Evolutionary conservation across 176 grass and related monocot genomes (phyloP).

Genomic region (Raddia distichophylla): DNA sequence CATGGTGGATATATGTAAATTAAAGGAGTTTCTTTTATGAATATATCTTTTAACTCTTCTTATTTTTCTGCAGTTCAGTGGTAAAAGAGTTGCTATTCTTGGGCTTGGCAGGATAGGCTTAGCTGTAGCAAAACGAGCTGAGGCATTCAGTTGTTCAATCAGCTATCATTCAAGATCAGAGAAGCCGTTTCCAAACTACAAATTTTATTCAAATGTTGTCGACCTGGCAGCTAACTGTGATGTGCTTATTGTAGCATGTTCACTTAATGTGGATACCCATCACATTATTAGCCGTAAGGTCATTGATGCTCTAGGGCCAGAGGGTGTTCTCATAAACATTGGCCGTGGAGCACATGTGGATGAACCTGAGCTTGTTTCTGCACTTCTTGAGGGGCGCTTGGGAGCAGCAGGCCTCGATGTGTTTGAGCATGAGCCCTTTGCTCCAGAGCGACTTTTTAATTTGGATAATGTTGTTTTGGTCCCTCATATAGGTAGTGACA

Average conservation of each 20-base stretch:
- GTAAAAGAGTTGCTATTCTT: conserved; percentile 83
- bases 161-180: conserved; percentile 83
- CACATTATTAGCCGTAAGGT: conserved; percentile 70
- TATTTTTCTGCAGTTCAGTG: conserved; percentile 81
- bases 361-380: conserved; percentile 74
- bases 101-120: conserved; percentile 90
- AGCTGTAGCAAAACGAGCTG: conserved; percentile 79
- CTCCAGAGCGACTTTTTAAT: conserved; percentile 60
- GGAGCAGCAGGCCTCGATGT: conserved; percentile 82
- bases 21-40: not conserved
- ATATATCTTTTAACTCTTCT: not conserved
- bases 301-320: conserved; percentile 66
- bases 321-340: conserved; percentile 82
- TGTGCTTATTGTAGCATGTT: conserved; percentile 74
- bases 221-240: conserved; percentile 80
- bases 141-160: conserved; percentile 81
- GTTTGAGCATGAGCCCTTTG: conserved; percentile 72
- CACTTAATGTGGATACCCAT: conserved; percentile 54
- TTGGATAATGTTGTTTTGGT: conserved; percentile 74
- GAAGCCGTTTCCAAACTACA: conserved; percentile 70
- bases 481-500: conserved; percentile 81
- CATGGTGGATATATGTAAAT: not conserved
- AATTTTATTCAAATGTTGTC: conserved; percentile 53
- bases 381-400: conserved; percentile 63
- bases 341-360: conserved; percentile 77